Conservation (phyloP, 2,329 filamentous ascomycete genomes). For the Neopestalotiopsis sp. region DNA sequence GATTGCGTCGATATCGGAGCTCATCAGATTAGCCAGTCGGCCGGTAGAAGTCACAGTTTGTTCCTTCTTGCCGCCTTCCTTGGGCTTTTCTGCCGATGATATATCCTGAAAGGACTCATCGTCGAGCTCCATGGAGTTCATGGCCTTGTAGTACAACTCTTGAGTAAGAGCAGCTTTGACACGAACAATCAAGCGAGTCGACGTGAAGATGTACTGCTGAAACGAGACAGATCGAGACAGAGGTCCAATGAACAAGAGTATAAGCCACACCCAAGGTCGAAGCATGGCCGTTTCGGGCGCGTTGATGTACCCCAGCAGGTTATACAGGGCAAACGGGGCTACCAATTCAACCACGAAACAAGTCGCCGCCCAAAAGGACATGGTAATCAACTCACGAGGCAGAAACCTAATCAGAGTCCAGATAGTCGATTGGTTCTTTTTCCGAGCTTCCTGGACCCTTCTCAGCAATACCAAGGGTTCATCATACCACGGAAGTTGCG, state of each 20-base stretch:
- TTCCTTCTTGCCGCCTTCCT: constrained; percentile 33
- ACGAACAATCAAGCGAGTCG: constrained; percentile 60
- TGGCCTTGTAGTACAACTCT: constrained; percentile 61
- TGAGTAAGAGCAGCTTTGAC: constrained; percentile 62
- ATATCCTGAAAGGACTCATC: constrained; percentile 53
- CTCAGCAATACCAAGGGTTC: constrained; percentile 54
- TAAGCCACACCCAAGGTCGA: constrained; percentile 57
- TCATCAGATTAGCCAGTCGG: constrained; percentile 61
- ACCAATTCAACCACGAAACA: constrained; percentile 53
- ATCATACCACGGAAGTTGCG: constrained; percentile 59
- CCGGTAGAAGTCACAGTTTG: constrained; percentile 51
- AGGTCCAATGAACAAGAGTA: constrained; percentile 58
- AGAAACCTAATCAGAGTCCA: constrained; percentile 51
- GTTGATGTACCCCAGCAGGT: constrained; percentile 56
- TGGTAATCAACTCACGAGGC: constrained; percentile 46
- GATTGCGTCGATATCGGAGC: constrained; percentile 62
- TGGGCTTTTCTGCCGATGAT: constrained; percentile 30
- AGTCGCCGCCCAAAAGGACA: constrained; percentile 47
- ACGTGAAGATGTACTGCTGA: constrained; percentile 63
- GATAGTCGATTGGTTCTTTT: constrained; percentile 47
- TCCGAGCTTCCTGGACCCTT: constrained; percentile 48
- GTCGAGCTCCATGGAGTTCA: constrained; percentile 61
- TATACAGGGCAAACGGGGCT: constrained; percentile 58
- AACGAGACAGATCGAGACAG: constrained; percentile 52
- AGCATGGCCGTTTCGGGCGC: constrained; percentile 48